Evolutionary conservation across 139 green algal genomes (phyloP), one percentile per base, ranked within the genome.

Genomic region (Chlorella sorokiniana): DNA sequence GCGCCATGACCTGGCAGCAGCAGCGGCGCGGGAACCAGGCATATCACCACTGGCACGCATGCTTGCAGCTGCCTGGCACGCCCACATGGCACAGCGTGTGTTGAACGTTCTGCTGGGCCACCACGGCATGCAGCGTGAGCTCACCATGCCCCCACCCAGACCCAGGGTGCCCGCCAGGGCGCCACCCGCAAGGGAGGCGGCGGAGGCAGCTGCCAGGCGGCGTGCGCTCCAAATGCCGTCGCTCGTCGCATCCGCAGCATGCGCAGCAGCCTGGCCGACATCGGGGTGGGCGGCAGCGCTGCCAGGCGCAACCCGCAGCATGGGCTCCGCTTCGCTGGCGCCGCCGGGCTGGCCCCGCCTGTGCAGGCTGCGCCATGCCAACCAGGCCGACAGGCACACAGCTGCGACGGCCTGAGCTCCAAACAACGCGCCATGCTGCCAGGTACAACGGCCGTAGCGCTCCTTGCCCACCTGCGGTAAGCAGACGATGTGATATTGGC

Each of bases 121-220:
- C 16, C 14, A 56, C 16, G 16, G 48, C 14, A 25, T 16, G 16
- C 48, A 56, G 11, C 14, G 14, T 16, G 11, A 11, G 16, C 48
- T 56, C 48, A 89, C 76, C 63, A 86, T 86, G 35, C 83, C 86
- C 8, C 86, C 86, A 6, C 86, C 86, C 33, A 90, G 83, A 16
- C 86, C 85, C 2, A 69, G 52, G 10, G 54, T 63, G 18, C 83
- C 79, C 20, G 86, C 85, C 22, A 84, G 38, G 3, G 38, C 52
- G 14, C 81, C 77, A 20, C 77, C 77, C 1, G 33, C 65, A 42
- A 82, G 44, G 14, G 42, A 45, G 5, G 76, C 48, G 2, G 35
- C 48, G 11, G 48, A 75, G 1, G 63, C 77, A 25, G 35, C 8
- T 0, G 33, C 69, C n/a, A 81, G 79, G 18, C 65, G 69, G 35